Evolutionary conservation across 225 moss, liverwort and hornwort genomes (phyloP).

Genomic region (Rhytidiadelphus loreus): DNA sequence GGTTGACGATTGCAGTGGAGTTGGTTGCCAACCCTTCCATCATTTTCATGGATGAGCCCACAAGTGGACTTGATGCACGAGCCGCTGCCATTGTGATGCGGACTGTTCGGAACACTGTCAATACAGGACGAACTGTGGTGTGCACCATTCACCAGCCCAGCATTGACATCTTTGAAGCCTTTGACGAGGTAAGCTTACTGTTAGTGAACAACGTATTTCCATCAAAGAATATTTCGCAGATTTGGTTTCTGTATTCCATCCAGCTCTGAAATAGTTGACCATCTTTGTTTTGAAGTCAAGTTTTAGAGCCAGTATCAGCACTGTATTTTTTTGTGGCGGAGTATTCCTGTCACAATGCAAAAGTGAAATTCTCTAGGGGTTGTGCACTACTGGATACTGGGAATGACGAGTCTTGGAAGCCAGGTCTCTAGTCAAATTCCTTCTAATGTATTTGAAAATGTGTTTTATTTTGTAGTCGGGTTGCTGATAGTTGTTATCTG

Average conservation of each 20-base stretch:
- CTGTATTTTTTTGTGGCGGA: neutral
- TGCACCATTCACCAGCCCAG: slow-evolving; percentile 61
- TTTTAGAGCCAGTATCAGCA: neutral
- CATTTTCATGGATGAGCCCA: slow-evolving; percentile 58
- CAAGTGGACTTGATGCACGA: slow-evolving; percentile 44
- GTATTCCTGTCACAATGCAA: neutral
- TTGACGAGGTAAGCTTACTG: slow-evolving; percentile 28
- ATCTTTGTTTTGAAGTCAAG: neutral
- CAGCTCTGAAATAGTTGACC: neutral
- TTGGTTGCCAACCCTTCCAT: slow-evolving; percentile 51
- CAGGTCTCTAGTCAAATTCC: neutral
- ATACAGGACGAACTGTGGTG: slow-evolving; percentile 54
- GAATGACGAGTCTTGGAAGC: neutral
- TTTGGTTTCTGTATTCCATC: neutral
- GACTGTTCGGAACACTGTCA: slow-evolving; percentile 36
- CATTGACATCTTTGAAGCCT: slow-evolving; percentile 55
- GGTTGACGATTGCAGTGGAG: slow-evolving; percentile 53
- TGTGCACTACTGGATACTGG: neutral
- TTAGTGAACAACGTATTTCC: neutral
- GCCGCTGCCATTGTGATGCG: slow-evolving; percentile 61
- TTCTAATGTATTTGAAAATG: neutral
- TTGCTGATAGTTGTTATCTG: neutral
- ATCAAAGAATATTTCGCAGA: neutral
- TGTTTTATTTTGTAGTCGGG: neutral
- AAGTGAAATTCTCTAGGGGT: neutral